Conservation (phyloP, 768 basidiomycete species). For the Omphalotus guepiniiformis region DNA sequence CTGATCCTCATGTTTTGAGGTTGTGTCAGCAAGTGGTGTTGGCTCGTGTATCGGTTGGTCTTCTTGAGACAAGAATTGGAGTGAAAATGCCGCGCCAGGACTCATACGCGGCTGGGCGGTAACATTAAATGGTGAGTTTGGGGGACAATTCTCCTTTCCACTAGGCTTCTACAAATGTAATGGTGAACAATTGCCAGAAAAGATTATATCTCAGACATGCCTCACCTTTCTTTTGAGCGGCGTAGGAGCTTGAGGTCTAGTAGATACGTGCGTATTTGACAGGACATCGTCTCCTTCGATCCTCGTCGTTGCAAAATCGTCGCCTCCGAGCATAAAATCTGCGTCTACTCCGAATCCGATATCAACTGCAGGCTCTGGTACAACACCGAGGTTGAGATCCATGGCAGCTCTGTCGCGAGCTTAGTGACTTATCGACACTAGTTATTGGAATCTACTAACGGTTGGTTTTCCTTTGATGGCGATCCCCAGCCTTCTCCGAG, state of each 20-base stretch:
- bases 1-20: conserved; percentile 19
- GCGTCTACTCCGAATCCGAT: conserved; percentile 24
- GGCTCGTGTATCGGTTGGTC: conserved; percentile 15
- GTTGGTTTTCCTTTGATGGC: conserved; percentile 20
- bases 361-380: conserved; percentile 10
- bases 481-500: conserved; percentile 68
- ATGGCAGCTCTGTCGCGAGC: background rate
- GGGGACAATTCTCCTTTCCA: conserved; percentile 8
- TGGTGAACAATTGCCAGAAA: background rate
- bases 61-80: conserved; percentile 42
- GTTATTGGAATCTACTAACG: background rate
- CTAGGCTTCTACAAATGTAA: background rate
- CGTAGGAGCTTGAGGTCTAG: conserved; percentile 9
- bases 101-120: conserved; percentile 26
- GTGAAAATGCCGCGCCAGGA: conserved; percentile 34
- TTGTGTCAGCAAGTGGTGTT: conserved; percentile 26
- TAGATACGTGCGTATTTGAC: no score
- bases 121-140: conserved; percentile 1
- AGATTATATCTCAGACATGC: background rate
- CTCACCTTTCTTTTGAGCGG: conserved; percentile 18
- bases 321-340: conserved; percentile 18
- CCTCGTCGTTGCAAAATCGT: background rate
- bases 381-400: conserved; percentile 1
- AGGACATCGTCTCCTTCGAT: background rate
- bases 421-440: background rate